Base-by-base conservation (phyloP, 495 filamentous ascomycete species). In the Aspergillus ostianus region DNA sequence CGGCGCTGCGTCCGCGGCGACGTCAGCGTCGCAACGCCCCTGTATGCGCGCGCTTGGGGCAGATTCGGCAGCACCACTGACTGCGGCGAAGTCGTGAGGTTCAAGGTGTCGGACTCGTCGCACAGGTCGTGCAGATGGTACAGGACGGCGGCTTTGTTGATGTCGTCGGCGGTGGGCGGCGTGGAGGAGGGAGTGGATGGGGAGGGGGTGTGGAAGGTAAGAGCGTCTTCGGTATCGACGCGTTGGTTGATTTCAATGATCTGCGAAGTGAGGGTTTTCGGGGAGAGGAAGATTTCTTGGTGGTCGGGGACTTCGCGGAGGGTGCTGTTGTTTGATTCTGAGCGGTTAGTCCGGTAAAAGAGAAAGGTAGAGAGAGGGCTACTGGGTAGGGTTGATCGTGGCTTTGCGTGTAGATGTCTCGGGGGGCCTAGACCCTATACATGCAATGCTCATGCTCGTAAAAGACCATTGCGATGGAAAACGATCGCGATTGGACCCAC, bases 271-370 rank as follows among this genome's bases (percentile, higher is more conserved):
- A 86, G 83, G 52, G 93, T 91, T 58, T 88, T 84, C 19, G 72
- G 71, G 70, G 91, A 91, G 71, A 98, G 86, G 73, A 86, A 96
- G 64, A 97, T 87, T 80, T 98, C 94, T 77, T 98, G 92, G 73
- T 96, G 86, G 71, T 97, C 90, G 50, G 94, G 94, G 46, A 98
- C 85, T 78, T 93, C 85, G 70, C 94, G 91, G 70, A 97, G 84
- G 54, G 79, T 80, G 75, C 90, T 95, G 20, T 30, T 30, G 23
- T 8, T 20, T 26, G 26, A 5, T 0, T 32, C 15, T 61, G 54
- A 27, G 53, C 51, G 21, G 18, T 54, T 20, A n/a, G 53, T 51
- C 18, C 59, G 17, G 53, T 4, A 52, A 18, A 53, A 20, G 46
- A 32, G 44, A 61, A 4, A 26, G 23, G 4, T 26, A 26, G 23